Evolutionary conservation across 2,329 filamentous ascomycete genomes (phyloP).

Genomic region (Leptographium lundbergii): DNA sequence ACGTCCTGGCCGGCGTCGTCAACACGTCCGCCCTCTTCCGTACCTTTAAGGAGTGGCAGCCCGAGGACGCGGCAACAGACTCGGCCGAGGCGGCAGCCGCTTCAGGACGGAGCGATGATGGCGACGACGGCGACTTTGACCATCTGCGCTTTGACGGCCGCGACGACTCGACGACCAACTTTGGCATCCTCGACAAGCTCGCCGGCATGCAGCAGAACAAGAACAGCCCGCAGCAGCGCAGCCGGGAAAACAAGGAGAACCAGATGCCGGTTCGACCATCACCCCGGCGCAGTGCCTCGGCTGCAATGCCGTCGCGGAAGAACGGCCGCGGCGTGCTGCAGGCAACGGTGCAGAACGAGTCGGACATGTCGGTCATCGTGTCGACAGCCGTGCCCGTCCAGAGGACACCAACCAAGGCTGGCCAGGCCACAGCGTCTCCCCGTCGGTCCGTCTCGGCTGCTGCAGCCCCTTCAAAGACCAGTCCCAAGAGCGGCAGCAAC

Average conservation of each 20-base stretch:
- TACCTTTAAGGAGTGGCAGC: constrained; percentile 13
- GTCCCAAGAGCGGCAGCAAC: not conserved
- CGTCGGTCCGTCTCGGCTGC: not conserved
- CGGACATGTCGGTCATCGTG: constrained; percentile 11
- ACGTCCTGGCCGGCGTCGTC: constrained; percentile 10
- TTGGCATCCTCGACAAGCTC: constrained; percentile 8
- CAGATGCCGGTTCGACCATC: not conserved
- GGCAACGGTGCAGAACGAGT: constrained; percentile 13
- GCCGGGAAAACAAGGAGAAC: constrained; percentile 10
- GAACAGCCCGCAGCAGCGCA: not conserved
- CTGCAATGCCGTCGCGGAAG: not conserved
- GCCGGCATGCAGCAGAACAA: not conserved
- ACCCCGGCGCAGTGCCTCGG: not conserved
- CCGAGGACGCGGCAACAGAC: constrained; percentile 6
- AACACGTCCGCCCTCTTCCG: constrained; percentile 14
- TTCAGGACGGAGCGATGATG: not conserved
- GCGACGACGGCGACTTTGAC: not conserved
- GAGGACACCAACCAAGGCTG: not conserved
- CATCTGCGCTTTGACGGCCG: not conserved
- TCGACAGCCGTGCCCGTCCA: not conserved
- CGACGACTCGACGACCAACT: constrained; percentile 10
- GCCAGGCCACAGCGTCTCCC: not conserved
- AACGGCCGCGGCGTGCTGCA: constrained; percentile 5
- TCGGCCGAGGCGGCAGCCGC: not conserved
- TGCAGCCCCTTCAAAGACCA: not conserved